A percentile compares a stretch with the other conserved stretches of the same genome.
Conservation (phyloP, 2,329 filamentous ascomycete species). For the Pestalotiopsis fici region DNA sequence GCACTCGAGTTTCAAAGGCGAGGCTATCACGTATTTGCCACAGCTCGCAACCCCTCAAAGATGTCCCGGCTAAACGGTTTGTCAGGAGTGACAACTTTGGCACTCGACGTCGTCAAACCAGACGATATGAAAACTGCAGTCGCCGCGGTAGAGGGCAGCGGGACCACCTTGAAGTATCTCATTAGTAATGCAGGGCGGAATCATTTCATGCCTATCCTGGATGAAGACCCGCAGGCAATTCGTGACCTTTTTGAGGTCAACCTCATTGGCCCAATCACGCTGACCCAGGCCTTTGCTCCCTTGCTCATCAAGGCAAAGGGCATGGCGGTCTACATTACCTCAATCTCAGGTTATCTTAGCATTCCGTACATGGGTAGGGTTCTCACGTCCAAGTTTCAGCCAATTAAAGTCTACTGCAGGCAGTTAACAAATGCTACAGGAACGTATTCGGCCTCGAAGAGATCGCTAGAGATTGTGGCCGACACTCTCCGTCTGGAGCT, state of each 20-base stretch:
- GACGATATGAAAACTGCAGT: slow-evolving; percentile 22
- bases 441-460: slow-evolving; percentile 25
- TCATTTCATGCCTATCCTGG: slow-evolving; percentile 14
- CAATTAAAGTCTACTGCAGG: not conserved
- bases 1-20: slow-evolving; percentile 2
- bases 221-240: slow-evolving; percentile 11
- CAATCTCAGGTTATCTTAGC: slow-evolving; percentile 9
- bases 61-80: slow-evolving; percentile 18
- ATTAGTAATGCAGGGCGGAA: slow-evolving; percentile 26
- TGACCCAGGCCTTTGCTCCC: slow-evolving; percentile 11
- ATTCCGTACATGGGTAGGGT: slow-evolving; percentile 12
- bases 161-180: slow-evolving; percentile 19
- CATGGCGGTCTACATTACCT: slow-evolving; percentile 13
- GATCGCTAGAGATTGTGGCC: slow-evolving; percentile 22
- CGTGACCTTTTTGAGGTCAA: slow-evolving; percentile 17
- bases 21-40: slow-evolving; percentile 12
- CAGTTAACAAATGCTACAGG: not conserved
- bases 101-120: slow-evolving; percentile 30
- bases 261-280: slow-evolving; percentile 12
- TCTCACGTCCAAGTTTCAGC: not conserved
- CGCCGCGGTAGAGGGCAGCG: not conserved
- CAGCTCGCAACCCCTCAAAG: slow-evolving; percentile 25
- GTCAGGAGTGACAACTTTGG: slow-evolving; percentile 19
- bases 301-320: slow-evolving; percentile 13
- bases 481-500: slow-evolving; percentile 29